Base-by-base conservation (phyloP, 805 yeast species). In the Sugiyamaella floridensis region DNA sequence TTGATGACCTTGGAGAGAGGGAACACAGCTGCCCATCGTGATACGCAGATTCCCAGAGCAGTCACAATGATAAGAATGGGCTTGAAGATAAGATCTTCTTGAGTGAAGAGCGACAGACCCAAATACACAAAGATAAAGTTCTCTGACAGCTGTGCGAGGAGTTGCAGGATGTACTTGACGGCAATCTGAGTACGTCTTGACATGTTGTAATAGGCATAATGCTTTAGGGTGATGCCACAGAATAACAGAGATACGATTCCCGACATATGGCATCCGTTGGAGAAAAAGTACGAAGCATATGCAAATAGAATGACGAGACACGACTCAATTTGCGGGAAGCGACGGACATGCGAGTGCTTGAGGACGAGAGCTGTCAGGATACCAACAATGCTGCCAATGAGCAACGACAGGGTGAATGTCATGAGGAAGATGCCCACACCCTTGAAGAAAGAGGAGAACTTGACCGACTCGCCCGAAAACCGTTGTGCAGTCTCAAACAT, bases 191-290 rank as follows among this genome's bases (percentile, higher is more conserved):
- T 89, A 62, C 98, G 78, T 68, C 98, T 79, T 4, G 97, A 89
- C 99, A 93, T 93, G 71, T 92, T 95, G 71, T 80, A 93, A 71
- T 90, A 90, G 14, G 98, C 99, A 66, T 93, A 93, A 69, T 95
- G 98, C 68, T 92, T 93, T 67, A 93, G 73, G 1, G 99, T 92
- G 57, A 93, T 93, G 51, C 99, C 99, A 67, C 97, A 92, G 72
- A 93, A 93, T 59, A 93, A 72, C 59, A 93, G 75, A 1, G 97
- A 89, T 6, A 92, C 98, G 58, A 92, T 92, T 45, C 99, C 99
- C 5, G 98, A 90, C 99, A 93, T 93, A 67, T 95, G 99, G 63
- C 98, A 95, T 48, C 99, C 99, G 65, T 93, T 93, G 43, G 98
- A 90, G 70, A 93, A 93, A 74, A 93, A 93, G 69, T 93, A 93